Base-by-base conservation (phyloP, 768 basidiomycete genomes). In the Suillus decipiens region DNA sequence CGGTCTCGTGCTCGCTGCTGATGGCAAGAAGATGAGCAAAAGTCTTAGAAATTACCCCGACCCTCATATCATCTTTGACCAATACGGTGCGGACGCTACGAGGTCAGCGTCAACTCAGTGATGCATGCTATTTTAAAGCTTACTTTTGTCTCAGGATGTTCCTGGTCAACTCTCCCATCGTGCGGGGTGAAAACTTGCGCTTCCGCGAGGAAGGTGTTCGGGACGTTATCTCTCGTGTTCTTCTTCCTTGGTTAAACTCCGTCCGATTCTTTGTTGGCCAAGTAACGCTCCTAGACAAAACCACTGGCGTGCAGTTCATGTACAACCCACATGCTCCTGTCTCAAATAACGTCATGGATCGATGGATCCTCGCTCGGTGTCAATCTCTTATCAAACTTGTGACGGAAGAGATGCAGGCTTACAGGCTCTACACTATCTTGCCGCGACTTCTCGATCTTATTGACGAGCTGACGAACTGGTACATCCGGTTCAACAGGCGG, bases 1-100 rank as follows among this genome's bases (percentile, higher is more conserved):
- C 42, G 97, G 97, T 66, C 88, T 99, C 60, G 95, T 99, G 39
- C 88, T 99, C 57, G 97, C 96, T 53, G 89, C 89, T 2, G 96
- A 99, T 69, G 97, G 97, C 61, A 97, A 96, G 83, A 99, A 99
- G 81, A 99, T 99, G 97, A 95, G 93, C 79, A 99, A 99, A 79
- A 96, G 93, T 76, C 78, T 96, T 63, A 89, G 88, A 76, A 99
- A 99, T 77, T 99, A 95, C 75, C 96, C 97, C 31, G 97, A 99
- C 74, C 97, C 97, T 9, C 94, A 88, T 75, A 68, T 95, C 59
- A 85, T 99, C 75, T 89, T 99, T 65, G 83, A 95, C 72, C 86
- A 86, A 67, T 98, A 93, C 75, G 96, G 97, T 54, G 96, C 96
- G 28, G 97, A 99, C 75, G 96, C 96, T 1, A 92, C 94, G 61